Evolutionary conservation across 2,329 filamentous ascomycete species (phyloP).

Genomic region (Phialocephala subalpina): DNA sequence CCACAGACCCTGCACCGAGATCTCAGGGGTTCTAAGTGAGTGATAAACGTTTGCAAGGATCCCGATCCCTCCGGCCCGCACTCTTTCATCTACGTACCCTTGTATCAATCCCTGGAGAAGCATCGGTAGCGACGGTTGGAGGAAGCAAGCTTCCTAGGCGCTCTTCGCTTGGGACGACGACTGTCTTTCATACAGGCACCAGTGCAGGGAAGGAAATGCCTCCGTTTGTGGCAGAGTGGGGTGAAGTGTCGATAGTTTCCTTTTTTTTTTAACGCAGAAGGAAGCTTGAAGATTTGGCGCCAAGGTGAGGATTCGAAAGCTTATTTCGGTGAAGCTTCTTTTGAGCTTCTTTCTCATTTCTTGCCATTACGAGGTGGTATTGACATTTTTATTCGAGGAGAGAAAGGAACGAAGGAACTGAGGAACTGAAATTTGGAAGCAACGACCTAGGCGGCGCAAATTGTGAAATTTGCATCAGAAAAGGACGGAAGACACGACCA

Average conservation of each 20-base stretch:
- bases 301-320: not conserved
- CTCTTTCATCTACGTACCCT: not conserved
- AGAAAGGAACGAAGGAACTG: no score
- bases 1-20: not conserved
- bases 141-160: constrained; percentile 2
- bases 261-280: not conserved
- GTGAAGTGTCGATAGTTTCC: not conserved
- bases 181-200: not conserved
- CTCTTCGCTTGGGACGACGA: no score
- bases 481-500: not conserved
- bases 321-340: not conserved
- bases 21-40: not conserved
- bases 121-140: not conserved
- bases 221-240: not conserved
- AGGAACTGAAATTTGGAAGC: not conserved
- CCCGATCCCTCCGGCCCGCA: not conserved
- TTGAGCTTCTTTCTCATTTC: not conserved
- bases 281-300: not conserved
- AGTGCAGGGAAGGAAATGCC: not conserved
- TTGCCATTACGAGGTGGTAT: not conserved
- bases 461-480: not conserved
- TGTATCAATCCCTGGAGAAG: not conserved
- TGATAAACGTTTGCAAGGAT: not conserved
- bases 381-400: not conserved
- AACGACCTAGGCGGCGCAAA: not conserved